A percentile compares a stretch with the other conserved stretches of the same genome.
Conservation (phyloP, 768 basidiomycete species). For the Imleria badia region DNA sequence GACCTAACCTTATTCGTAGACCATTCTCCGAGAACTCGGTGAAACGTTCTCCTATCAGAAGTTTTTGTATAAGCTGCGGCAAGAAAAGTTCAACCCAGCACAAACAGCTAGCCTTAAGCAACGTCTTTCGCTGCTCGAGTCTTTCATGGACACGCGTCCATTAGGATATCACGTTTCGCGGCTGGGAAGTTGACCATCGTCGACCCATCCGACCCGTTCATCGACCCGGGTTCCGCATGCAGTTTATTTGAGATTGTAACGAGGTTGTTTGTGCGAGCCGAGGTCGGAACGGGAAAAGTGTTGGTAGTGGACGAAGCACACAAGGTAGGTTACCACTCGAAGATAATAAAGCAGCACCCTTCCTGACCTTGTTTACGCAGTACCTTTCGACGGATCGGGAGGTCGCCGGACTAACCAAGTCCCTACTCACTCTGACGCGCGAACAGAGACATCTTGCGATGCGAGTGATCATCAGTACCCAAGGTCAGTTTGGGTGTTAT, state of each 20-base stretch:
- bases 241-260: constrained; percentile 64
- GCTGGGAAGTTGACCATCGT: constrained; percentile 60
- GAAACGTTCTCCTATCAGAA: constrained; percentile 50
- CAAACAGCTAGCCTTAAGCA: constrained; percentile 59
- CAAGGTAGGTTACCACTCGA: constrained; percentile 42
- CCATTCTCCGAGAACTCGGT: constrained; percentile 61
- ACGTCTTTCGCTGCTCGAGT: constrained; percentile 52
- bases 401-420: constrained; percentile 51
- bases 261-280: constrained; percentile 57
- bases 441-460: constrained; percentile 69
- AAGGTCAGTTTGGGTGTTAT: constrained; percentile 41
- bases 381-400: constrained; percentile 50
- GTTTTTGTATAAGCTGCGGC: constrained; percentile 46
- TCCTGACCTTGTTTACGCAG: constrained; percentile 29
- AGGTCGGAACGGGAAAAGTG: constrained; percentile 59
- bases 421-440: constrained; percentile 54
- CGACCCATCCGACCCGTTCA: constrained; percentile 68
- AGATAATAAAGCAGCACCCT: not conserved
- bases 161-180: constrained; percentile 40
- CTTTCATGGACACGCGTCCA: constrained; percentile 44
- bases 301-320: constrained; percentile 72
- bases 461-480: constrained; percentile 72
- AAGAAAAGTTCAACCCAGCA: constrained; percentile 49
- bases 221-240: constrained; percentile 62
- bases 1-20: constrained; percentile 17